Evolutionary conservation across 257 asterid species (phyloP).

Genomic region (Solanum peruvianum): DNA sequence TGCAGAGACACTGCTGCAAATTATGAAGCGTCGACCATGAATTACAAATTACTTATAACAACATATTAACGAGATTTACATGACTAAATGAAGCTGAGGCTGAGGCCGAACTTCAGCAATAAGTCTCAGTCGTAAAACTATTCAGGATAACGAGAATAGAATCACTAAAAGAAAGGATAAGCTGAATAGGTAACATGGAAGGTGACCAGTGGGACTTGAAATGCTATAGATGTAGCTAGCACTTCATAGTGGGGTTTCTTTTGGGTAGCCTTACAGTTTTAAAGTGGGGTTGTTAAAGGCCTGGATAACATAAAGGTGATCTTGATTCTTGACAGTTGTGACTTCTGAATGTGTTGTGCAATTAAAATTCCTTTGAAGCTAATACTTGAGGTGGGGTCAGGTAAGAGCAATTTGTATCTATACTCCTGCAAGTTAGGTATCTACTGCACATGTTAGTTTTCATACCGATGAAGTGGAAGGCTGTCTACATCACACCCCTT

Average conservation of each 20-base stretch:
- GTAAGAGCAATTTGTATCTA: background rate
- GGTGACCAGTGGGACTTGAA: background rate
- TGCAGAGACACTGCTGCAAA: background rate
- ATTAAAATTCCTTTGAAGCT: background rate
- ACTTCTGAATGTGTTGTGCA: background rate
- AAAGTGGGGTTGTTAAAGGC: background rate
- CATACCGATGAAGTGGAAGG: background rate
- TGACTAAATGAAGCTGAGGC: background rate
- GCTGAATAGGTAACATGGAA: background rate
- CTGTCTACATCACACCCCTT: background rate
- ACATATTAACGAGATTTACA: background rate
- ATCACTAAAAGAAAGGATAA: background rate
- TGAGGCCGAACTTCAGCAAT: background rate
- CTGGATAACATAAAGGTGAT: constrained; percentile 1
- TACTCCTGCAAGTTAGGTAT: background rate
- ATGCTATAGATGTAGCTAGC: background rate
- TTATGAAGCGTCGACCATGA: background rate
- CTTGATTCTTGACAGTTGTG: background rate
- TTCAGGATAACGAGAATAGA: background rate
- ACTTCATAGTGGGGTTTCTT: background rate
- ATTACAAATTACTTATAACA: background rate
- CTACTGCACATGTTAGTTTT: background rate
- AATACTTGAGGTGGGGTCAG: constrained; percentile 1
- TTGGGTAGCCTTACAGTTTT: background rate
- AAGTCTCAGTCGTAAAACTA: background rate